Evolutionary conservation across 495 filamentous ascomycete species (phyloP).

Genomic region (Hypoxylon trugodes): DNA sequence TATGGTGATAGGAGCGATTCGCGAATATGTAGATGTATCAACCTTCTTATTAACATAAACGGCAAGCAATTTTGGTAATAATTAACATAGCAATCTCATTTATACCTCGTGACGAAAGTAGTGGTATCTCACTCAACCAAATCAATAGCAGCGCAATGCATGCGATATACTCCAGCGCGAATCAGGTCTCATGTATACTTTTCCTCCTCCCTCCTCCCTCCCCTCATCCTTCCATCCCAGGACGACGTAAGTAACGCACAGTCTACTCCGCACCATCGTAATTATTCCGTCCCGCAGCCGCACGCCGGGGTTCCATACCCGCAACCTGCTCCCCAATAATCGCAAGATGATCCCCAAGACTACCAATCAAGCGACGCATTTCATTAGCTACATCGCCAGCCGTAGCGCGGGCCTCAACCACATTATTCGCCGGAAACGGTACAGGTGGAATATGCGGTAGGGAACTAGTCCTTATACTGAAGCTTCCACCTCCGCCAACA

Average conservation of each 20-base stretch:
- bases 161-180: too few relatives aligned
- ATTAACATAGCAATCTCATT: background rate
- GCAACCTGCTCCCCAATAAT: constrained; percentile 42
- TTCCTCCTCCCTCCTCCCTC: background rate
- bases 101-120: background rate
- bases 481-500: background rate
- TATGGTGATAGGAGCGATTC: too few relatives aligned
- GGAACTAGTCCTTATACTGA: too few relatives aligned
- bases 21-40: too few relatives aligned
- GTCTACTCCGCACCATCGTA: constrained; percentile 30
- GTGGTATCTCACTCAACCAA: constrained; percentile 25
- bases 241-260: too few relatives aligned
- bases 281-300: constrained; percentile 11
- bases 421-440: constrained; percentile 55
- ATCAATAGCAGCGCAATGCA: background rate
- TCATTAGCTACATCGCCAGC: constrained; percentile 62
- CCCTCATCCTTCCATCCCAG: background rate
- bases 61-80: background rate
- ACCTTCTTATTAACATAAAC: too few relatives aligned
- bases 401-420: constrained; percentile 60
- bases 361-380: constrained; percentile 60
- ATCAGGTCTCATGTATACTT: too few relatives aligned
- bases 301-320: constrained; percentile 39
- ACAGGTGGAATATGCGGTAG: constrained; percentile 47
- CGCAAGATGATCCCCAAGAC: constrained; percentile 55